Percentiles rank a stretch among this genome's conserved stretches.
Conservation (phyloP, 2,329 filamentous ascomycete genomes). For the Leptographium flavum region DNA sequence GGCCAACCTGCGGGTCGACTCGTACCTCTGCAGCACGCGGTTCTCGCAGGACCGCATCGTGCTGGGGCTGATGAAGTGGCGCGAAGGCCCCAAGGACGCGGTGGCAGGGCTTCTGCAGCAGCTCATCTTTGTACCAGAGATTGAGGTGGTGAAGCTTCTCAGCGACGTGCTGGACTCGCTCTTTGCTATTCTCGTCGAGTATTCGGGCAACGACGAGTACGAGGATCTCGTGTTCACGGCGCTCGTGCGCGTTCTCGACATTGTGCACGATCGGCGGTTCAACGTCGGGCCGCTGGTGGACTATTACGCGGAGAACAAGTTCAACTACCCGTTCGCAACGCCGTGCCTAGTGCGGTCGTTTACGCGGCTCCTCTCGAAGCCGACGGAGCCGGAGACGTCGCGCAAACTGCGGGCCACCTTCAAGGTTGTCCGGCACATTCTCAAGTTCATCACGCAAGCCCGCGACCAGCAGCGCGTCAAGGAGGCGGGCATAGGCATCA, state of each 20-base stretch:
- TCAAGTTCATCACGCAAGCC: constrained; percentile 89
- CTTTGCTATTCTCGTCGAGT: constrained; percentile 81
- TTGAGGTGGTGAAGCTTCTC: constrained; percentile 91
- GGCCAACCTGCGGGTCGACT: constrained; percentile 64
- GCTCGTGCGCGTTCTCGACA: constrained; percentile 77
- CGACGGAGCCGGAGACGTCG: constrained; percentile 69
- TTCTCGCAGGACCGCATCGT: constrained; percentile 88
- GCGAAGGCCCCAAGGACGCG: constrained; percentile 55
- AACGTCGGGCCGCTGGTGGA: constrained; percentile 85
- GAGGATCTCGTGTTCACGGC: constrained; percentile 89
- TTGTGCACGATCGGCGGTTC: constrained; percentile 88
- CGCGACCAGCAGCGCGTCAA: constrained; percentile 78
- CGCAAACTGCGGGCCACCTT: constrained; percentile 79
- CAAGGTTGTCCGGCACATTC: constrained; percentile 84
- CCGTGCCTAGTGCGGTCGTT: constrained; percentile 80
- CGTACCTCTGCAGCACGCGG: constrained; percentile 84
- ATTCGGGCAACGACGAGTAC: constrained; percentile 81
- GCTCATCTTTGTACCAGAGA: constrained; percentile 87
- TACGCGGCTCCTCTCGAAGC: constrained; percentile 66
- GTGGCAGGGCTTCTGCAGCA: constrained; percentile 64
- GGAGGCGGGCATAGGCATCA: constrained; percentile 76
- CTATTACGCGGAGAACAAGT: constrained; percentile 73
- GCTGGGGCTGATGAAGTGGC: constrained; percentile 76
- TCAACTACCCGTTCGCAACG: constrained; percentile 88
- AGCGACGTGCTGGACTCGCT: constrained; percentile 80